phyloP scores from a whole-genome alignment of 2,329 filamentous ascomycete genomes.

The Colletotrichum higginsianum region DNA sequence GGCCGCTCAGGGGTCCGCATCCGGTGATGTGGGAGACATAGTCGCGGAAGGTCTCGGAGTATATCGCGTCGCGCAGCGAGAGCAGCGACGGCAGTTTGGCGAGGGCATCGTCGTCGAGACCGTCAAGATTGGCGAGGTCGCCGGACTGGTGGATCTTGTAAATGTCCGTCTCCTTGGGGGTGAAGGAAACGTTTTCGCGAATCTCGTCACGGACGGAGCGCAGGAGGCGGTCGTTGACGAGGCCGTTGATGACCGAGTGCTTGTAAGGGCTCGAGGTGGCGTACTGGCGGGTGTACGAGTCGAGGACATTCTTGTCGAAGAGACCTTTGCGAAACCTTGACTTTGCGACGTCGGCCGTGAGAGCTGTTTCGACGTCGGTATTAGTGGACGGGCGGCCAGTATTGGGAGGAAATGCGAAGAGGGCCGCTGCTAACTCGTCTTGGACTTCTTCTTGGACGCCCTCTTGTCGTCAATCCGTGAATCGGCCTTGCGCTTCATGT shows the following conservation, averaged over 20 bases:
- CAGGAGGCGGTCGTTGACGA: slow-evolving; percentile 86
- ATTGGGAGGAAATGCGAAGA: background rate
- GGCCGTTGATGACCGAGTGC: slow-evolving; percentile 87
- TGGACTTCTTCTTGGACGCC: slow-evolving; percentile 68
- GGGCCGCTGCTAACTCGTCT: slow-evolving; percentile 58
- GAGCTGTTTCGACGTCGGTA: slow-evolving; percentile 52
- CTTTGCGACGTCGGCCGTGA: slow-evolving; percentile 65
- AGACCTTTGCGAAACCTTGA: slow-evolving; percentile 76
- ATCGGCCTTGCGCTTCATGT: slow-evolving; percentile 74
- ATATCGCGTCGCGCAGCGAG: slow-evolving; percentile 91
- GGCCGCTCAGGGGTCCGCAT: slow-evolving; percentile 88
- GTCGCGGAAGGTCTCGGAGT: slow-evolving; percentile 89
- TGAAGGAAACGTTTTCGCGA: slow-evolving; percentile 91
- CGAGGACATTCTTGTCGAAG: slow-evolving; percentile 72
- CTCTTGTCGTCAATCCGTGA: slow-evolving; percentile 59
- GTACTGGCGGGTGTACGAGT: slow-evolving; percentile 74
- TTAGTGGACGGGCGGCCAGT: slow-evolving; percentile 36
- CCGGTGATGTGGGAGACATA: slow-evolving; percentile 90
- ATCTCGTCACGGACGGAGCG: slow-evolving; percentile 92
- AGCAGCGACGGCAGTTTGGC: slow-evolving; percentile 91
- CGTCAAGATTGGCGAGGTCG: slow-evolving; percentile 96
- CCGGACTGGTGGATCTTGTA: slow-evolving; percentile 99
- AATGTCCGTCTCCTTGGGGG: slow-evolving; percentile 98
- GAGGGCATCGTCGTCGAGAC: slow-evolving; percentile 88
- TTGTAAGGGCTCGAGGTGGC: slow-evolving; percentile 82